Percentiles rank a stretch among this genome's conserved stretches.
phyloP scores from a whole-genome alignment of 257 asterid species.

The Solanum arcanum region DNA sequence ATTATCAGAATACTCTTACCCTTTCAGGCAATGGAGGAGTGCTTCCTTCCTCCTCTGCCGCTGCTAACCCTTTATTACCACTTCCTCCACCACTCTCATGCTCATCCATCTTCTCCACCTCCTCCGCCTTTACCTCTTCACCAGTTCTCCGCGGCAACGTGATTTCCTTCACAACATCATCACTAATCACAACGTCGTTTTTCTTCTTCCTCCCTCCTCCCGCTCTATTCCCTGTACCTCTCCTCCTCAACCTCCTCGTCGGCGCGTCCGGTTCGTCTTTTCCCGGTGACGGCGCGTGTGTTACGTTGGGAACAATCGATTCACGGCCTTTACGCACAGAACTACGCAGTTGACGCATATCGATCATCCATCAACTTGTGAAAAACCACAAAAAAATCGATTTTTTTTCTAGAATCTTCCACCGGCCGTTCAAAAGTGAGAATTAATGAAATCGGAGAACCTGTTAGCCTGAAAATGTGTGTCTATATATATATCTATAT shows the following conservation, averaged over 20 bases:
- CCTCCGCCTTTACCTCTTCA: neutral
- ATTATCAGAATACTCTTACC: neutral
- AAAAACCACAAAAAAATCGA: neutral
- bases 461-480: neutral
- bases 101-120: neutral
- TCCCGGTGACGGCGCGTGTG: neutral
- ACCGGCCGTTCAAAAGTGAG: neutral
- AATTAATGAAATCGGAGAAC: neutral
- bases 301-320: neutral
- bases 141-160: neutral
- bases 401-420: neutral
- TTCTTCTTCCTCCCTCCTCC: neutral
- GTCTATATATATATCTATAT: neutral
- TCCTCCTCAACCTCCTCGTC: neutral
- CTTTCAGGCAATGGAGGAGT: neutral
- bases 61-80: neutral
- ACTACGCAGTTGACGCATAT: neutral
- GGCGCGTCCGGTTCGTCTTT: neutral
- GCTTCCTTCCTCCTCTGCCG: neutral
- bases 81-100: neutral
- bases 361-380: neutral
- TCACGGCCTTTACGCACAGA: neutral
- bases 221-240: neutral
- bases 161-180: neutral
- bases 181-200: neutral